phyloP scores from a whole-genome alignment of 495 filamentous ascomycete genomes.

The Xeromyces bisporus region DNA sequence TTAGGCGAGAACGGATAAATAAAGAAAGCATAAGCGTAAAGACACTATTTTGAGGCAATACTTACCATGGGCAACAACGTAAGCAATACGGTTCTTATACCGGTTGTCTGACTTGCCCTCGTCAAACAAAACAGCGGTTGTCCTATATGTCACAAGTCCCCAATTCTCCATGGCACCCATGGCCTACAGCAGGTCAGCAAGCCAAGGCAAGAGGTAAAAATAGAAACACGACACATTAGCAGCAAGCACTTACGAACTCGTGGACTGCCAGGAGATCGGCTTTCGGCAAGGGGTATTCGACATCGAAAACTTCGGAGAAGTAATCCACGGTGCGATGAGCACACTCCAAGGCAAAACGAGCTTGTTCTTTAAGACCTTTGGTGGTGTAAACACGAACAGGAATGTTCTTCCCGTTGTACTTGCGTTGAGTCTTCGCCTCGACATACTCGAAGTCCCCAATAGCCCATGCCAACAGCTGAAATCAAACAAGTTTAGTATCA shows the following conservation, averaged over 20 bases:
- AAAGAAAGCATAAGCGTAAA: too few relatives aligned
- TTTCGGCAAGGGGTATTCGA: slow-evolving; percentile 93
- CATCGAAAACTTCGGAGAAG: slow-evolving; percentile 82
- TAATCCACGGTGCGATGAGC: slow-evolving; percentile 82
- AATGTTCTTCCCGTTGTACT: slow-evolving; percentile 74
- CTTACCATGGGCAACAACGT: slow-evolving; percentile 68
- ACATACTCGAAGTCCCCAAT: slow-evolving; percentile 94
- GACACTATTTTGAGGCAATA: not conserved
- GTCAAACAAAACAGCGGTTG: slow-evolving; percentile 83
- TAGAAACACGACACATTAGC: not conserved
- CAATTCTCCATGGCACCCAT: slow-evolving; percentile 72
- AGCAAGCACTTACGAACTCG: slow-evolving; percentile 67
- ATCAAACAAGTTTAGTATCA: slow-evolving; percentile 5
- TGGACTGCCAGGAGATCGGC: slow-evolving; percentile 89
- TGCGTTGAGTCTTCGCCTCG: slow-evolving; percentile 70
- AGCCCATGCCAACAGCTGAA: slow-evolving; percentile 76
- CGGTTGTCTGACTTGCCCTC: slow-evolving; percentile 74
- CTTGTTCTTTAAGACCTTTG: slow-evolving; percentile 74
- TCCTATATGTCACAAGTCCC: slow-evolving; percentile 92
- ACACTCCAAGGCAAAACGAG: slow-evolving; percentile 67
- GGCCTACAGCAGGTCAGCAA: slow-evolving; percentile 32
- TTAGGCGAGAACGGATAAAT: not conserved
- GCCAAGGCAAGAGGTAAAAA: slow-evolving; percentile 3
- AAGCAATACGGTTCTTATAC: slow-evolving; percentile 81
- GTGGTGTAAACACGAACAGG: slow-evolving; percentile 96